Percentiles rank a stretch among this genome's conserved stretches.
Conservation (phyloP, 2,329 filamentous ascomycete genomes). For the Fusarium annulatum region DNA sequence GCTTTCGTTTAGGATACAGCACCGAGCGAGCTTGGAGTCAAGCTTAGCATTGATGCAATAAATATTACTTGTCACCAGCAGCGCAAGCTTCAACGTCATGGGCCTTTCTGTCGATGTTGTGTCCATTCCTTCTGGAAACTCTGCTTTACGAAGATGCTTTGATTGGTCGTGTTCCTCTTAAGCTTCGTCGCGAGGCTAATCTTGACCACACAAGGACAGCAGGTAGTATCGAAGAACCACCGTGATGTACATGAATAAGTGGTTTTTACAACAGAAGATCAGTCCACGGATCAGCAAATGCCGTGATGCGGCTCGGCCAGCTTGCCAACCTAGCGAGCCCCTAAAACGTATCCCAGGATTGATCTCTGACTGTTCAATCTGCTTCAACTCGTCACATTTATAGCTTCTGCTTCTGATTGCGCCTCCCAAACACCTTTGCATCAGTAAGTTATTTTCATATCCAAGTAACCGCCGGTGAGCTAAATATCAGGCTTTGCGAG, state of each 20-base stretch:
- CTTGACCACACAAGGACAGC: not conserved
- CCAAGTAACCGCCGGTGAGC: not conserved
- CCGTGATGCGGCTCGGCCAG: slow-evolving; percentile 9
- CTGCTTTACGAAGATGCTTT: not conserved
- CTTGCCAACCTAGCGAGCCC: not conserved
- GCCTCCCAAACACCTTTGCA: not conserved
- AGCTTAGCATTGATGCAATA: slow-evolving; percentile 3
- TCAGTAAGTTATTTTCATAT: not conserved
- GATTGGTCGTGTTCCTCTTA: not conserved
- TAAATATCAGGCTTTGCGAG: not conserved
- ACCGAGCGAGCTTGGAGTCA: not conserved
- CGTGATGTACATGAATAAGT: not conserved
- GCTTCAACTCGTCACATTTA: not conserved
- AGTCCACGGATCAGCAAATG: slow-evolving; percentile 18
- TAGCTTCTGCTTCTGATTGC: not conserved
- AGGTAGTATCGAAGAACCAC: not conserved
- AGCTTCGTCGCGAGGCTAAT: not conserved
- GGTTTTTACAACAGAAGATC: slow-evolving; percentile 19
- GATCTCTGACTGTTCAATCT: not conserved
- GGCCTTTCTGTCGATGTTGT: slow-evolving; percentile 7
- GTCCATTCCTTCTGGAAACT: slow-evolving; percentile 16
- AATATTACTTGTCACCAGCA: slow-evolving; percentile 3
- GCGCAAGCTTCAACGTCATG: slow-evolving; percentile 17
- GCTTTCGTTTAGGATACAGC: not conserved
- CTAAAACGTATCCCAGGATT: not conserved